Conservation (phyloP, 164 flowering plant genomes). For the Aristolochia fimbriata region DNA sequence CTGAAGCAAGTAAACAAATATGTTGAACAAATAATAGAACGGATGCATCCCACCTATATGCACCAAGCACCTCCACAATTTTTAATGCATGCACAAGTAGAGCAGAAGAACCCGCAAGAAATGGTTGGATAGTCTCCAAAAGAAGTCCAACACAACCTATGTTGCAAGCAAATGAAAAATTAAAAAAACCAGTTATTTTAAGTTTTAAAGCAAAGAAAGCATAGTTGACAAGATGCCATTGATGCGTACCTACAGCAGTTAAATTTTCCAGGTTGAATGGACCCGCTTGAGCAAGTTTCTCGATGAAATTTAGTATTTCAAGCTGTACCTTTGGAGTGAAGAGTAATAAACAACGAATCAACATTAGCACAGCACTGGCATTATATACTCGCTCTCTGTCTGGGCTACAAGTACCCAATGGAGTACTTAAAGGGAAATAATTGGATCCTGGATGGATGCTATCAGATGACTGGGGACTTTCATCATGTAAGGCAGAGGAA, state of each 20-base stretch:
- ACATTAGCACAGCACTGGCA: constrained; percentile 82
- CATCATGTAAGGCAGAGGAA: constrained; percentile 34
- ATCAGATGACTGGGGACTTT: constrained; percentile 26
- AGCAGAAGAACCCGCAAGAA: constrained; percentile 73
- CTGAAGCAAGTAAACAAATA: constrained; percentile 3
- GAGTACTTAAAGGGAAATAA: constrained; percentile 39
- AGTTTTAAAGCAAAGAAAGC: neutral
- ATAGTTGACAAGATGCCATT: neutral
- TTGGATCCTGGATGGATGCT: constrained; percentile 33
- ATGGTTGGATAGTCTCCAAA: constrained; percentile 76
- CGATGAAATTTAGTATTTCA: constrained; percentile 67
- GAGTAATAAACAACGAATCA: constrained; percentile 63
- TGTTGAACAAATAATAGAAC: neutral
- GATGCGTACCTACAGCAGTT: constrained; percentile 76
- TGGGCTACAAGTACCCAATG: constrained; percentile 50
- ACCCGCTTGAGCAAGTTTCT: constrained; percentile 75
- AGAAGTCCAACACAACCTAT: constrained; percentile 94
- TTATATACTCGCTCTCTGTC: constrained; percentile 70
- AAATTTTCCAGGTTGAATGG: constrained; percentile 91
- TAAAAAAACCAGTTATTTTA: neutral
- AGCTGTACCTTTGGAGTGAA: constrained; percentile 94
- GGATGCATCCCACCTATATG: constrained; percentile 59
- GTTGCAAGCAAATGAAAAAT: constrained; percentile 7
- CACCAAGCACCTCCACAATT: constrained; percentile 92
- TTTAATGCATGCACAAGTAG: constrained; percentile 63